These are phyloP conservation scores for Calonectria pauciramosa DNA, from an alignment of 2,329 filamentous ascomycete genomes.

Conservation along the genomic window DNA sequence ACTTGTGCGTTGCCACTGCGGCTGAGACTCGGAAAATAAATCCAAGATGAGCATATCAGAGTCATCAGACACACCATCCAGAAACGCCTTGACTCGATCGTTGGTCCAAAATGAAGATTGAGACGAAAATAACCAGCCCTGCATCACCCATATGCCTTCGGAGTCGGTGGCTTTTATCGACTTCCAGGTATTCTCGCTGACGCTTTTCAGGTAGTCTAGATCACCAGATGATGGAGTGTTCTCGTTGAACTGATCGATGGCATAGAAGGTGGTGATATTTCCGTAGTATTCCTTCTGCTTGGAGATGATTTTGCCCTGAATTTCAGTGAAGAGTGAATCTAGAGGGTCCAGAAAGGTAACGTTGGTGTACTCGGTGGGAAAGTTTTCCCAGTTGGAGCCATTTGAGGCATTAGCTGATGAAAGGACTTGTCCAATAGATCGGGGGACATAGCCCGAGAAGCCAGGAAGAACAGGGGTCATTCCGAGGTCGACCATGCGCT, in stretches of 20 bases:
- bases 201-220: background rate
- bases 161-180: background rate
- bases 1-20: background rate
- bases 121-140: background rate
- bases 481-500: background rate
- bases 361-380: background rate
- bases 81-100: background rate
- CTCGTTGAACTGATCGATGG: background rate
- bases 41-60: background rate
- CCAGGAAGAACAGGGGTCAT: background rate
- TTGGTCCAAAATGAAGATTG: constrained; percentile 3
- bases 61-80: background rate
- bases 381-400: background rate
- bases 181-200: constrained; percentile 1
- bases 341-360: background rate
- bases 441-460: background rate
- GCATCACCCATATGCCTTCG: background rate
- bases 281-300: constrained; percentile 1
- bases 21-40: background rate
- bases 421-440: background rate
- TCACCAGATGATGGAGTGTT: background rate
- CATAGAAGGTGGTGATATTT: background rate
- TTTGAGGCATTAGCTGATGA: background rate
- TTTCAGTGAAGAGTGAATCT: background rate
- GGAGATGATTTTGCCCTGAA: background rate